A percentile compares a stretch with the other conserved stretches of the same genome.
These are phyloP conservation scores for Penicillium canescens DNA, from an alignment of 495 filamentous ascomycete genomes.

Conservation along the genomic window DNA sequence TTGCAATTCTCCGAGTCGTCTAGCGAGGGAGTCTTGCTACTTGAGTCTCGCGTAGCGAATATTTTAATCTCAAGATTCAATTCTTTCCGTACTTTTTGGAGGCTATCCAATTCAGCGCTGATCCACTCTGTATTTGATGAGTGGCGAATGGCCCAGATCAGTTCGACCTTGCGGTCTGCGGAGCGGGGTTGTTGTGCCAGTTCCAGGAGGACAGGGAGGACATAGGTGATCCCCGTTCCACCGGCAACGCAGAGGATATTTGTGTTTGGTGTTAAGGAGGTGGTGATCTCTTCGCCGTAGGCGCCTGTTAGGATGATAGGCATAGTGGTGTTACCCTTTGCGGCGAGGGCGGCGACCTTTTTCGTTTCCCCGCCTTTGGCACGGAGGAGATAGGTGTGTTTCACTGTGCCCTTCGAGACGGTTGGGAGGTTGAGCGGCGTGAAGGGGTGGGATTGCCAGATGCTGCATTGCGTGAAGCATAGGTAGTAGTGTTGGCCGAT, in stretches of 20 bases:
- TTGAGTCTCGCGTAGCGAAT: slow-evolving; percentile 52
- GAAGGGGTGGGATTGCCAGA: slow-evolving; percentile 71
- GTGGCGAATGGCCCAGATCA: slow-evolving; percentile 62
- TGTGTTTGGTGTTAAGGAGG: slow-evolving; percentile 35
- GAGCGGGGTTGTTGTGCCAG: slow-evolving; percentile 33
- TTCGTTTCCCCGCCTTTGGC: slow-evolving; percentile 61
- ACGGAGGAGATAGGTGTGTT: slow-evolving; percentile 63
- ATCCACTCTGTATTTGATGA: slow-evolving; percentile 58
- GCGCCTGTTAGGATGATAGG: slow-evolving; percentile 57
- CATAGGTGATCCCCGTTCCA: slow-evolving; percentile 64
- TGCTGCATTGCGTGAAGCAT: slow-evolving; percentile 56
- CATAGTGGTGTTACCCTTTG: slow-evolving; percentile 30
- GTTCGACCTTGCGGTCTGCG: slow-evolving; percentile 44
- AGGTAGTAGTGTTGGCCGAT: slow-evolving; percentile 69
- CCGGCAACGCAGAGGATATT: slow-evolving; percentile 65
- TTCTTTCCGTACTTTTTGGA: slow-evolving; percentile 35
- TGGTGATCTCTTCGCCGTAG: slow-evolving; percentile 55
- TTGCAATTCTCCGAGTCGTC: slow-evolving; percentile 7
- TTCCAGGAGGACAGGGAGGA: slow-evolving; percentile 54
- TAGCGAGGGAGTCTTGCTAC: slow-evolving; percentile 1
- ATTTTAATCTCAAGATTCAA: slow-evolving; percentile 50
- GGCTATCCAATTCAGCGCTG: slow-evolving; percentile 48
- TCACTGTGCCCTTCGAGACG: slow-evolving; percentile 24
- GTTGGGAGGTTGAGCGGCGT: slow-evolving; percentile 56
- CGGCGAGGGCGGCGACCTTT: slow-evolving; percentile 46